Conservation (phyloP, 805 yeast genomes). For the Hanseniaspora thailandica region DNA sequence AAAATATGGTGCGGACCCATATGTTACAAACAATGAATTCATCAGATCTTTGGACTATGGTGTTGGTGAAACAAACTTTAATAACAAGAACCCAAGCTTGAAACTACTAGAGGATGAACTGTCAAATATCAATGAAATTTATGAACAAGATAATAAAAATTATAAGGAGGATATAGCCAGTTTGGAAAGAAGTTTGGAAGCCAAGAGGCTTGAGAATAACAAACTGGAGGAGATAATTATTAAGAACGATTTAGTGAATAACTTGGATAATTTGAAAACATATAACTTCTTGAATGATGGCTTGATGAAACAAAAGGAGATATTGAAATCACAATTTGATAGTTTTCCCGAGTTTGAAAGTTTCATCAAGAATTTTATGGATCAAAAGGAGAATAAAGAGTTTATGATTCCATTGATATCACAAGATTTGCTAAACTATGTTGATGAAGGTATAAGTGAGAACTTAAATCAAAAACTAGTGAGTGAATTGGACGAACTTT, state of each 20-base stretch:
- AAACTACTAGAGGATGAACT: constrained; percentile 30
- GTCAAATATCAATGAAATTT: constrained; percentile 43
- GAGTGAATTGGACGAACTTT: not conserved
- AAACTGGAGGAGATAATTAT: constrained; percentile 35
- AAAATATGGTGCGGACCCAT: constrained; percentile 79
- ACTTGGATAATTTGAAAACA: constrained; percentile 17
- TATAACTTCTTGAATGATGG: constrained; percentile 36
- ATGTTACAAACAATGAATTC: constrained; percentile 72
- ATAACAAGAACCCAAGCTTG: not conserved
- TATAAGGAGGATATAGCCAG: constrained; percentile 43
- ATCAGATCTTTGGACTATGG: constrained; percentile 81
- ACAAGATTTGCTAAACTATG: constrained; percentile 1
- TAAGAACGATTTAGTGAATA: not conserved
- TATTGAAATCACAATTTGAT: constrained; percentile 45
- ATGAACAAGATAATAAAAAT: constrained; percentile 42
- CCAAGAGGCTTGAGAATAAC: constrained; percentile 42
- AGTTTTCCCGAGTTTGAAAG: constrained; percentile 55
- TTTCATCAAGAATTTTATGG: constrained; percentile 30
- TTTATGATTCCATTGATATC: constrained; percentile 9
- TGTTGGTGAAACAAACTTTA: constrained; percentile 19
- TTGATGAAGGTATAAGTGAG: not conserved
- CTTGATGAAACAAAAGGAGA: constrained; percentile 41
- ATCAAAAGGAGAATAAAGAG: not conserved
- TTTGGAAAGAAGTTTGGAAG: constrained; percentile 45
- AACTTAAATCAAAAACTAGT: not conserved